These are phyloP conservation scores for Alternaria panax DNA, from an alignment of 2,329 filamentous ascomycete species.

Conservation along the genomic window DNA sequence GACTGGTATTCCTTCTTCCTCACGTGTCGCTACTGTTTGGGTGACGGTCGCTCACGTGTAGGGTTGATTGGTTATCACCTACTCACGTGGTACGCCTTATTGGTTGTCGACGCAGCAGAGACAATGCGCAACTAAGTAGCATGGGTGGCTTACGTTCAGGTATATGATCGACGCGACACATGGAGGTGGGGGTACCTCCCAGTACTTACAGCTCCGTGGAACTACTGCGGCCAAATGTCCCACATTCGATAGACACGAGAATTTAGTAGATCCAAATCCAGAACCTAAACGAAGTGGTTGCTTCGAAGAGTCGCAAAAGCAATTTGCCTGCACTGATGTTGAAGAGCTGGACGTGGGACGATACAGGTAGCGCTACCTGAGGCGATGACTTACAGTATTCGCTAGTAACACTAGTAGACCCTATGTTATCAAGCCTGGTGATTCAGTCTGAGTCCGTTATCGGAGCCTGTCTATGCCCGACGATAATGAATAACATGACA, in stretches of 20 bases:
- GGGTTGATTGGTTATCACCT: slow-evolving; percentile 16
- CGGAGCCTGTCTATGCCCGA: slow-evolving; percentile 1
- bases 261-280: background rate
- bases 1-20: background rate
- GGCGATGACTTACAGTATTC: background rate
- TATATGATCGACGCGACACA: slow-evolving; percentile 18
- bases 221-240: slow-evolving; percentile 18
- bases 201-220: background rate
- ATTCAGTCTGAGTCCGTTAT: slow-evolving; percentile 1
- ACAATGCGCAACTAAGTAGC: slow-evolving; percentile 7
- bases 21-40: slow-evolving; percentile 14
- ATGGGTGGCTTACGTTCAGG: slow-evolving; percentile 8
- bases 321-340: background rate
- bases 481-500: background rate
- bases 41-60: slow-evolving; percentile 26
- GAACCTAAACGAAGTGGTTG: background rate
- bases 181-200: slow-evolving; percentile 4
- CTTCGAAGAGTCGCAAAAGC: slow-evolving; percentile 3
- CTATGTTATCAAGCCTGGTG: background rate
- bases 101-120: slow-evolving; percentile 12
- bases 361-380: background rate
- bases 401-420: background rate
- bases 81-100: slow-evolving; percentile 23
- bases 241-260: slow-evolving; percentile 12
- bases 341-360: slow-evolving; percentile 5